Percentiles rank a stretch among this genome's conserved stretches.
These are phyloP conservation scores for Solanum sparsipilum DNA, from an alignment of 257 asterid species.

Conservation along the genomic window DNA sequence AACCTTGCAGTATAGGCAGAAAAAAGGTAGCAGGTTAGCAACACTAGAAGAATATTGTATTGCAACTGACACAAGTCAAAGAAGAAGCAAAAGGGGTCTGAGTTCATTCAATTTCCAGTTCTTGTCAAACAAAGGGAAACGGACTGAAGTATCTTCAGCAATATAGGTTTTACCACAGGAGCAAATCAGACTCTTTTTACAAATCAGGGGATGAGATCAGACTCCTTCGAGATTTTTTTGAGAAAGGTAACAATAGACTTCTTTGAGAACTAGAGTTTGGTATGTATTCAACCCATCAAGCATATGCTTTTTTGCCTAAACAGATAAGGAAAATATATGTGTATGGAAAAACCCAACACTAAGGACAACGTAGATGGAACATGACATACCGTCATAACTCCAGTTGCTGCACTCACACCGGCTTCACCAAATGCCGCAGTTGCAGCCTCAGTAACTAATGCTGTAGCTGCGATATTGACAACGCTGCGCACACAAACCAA, in stretches of 20 bases:
- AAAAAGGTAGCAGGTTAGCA: neutral
- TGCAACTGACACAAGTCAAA: neutral
- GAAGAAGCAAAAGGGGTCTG: neutral
- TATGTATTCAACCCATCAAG: neutral
- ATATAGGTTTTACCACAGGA: neutral
- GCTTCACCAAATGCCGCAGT: constrained; percentile 94
- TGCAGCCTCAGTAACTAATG: constrained; percentile 94
- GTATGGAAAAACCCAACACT: neutral
- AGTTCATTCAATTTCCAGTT: neutral
- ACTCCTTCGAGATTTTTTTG: neutral
- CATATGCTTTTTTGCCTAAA: neutral
- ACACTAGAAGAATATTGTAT: neutral
- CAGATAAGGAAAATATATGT: neutral
- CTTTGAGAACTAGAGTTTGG: neutral
- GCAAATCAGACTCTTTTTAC: neutral
- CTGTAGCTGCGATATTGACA: constrained; percentile 96
- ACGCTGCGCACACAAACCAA: constrained; percentile 59
- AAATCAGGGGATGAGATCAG: neutral
- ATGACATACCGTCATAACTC: constrained; percentile 85
- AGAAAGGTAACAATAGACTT: neutral
- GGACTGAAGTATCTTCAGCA: neutral
- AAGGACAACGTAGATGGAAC: neutral
- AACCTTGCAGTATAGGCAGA: constrained; percentile 43
- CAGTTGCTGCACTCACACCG: constrained; percentile 96
- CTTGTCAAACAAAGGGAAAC: neutral